Evolutionary conservation across 2,329 filamentous ascomycete species (phyloP).

Genomic region (Xylaria sp.): DNA sequence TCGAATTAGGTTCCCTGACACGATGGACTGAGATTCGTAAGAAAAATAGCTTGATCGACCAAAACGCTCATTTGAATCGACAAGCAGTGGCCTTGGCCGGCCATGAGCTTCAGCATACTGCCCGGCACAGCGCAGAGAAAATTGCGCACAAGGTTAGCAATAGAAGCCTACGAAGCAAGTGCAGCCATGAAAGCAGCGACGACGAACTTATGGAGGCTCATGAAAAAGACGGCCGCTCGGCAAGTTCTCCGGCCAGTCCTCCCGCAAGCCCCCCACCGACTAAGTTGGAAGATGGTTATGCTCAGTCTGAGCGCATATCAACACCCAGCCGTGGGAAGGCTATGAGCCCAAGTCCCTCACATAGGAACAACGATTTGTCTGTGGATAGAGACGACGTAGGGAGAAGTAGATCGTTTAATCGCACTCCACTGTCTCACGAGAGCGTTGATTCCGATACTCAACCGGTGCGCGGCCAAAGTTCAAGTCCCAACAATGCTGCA

Average conservation of each 20-base stretch:
- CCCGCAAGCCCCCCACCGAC: conserved; percentile 30
- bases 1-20: conserved; percentile 75
- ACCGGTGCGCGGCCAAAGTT: conserved; percentile 4
- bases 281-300: conserved; percentile 41
- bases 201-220: conserved; percentile 37
- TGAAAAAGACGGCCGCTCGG: conserved; percentile 35
- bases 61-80: conserved; percentile 51
- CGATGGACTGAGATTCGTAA: conserved; percentile 78
- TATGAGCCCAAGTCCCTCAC: conserved; percentile 53
- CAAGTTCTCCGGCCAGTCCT: conserved; percentile 21
- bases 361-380: conserved; percentile 48
- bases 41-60: conserved; percentile 68
- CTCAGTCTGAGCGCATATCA: conserved; percentile 37
- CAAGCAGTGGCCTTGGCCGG: conserved; percentile 50
- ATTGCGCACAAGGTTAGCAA: conserved; percentile 52
- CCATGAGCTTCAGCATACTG: conserved; percentile 47
- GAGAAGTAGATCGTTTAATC: conserved; percentile 31
- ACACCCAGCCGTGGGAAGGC: conserved; percentile 52
- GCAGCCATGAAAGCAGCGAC: conserved; percentile 48
- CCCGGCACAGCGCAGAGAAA: conserved; percentile 48
- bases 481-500: conserved; percentile 33
- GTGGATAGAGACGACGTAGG: conserved; percentile 34
- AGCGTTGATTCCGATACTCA: conserved; percentile 4
- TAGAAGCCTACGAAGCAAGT: conserved; percentile 47
- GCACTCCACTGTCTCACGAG: conserved; percentile 29